Evolutionary conservation across 1,139 yeast species (phyloP).

Genomic region (Blastobotrys capitulatus): DNA sequence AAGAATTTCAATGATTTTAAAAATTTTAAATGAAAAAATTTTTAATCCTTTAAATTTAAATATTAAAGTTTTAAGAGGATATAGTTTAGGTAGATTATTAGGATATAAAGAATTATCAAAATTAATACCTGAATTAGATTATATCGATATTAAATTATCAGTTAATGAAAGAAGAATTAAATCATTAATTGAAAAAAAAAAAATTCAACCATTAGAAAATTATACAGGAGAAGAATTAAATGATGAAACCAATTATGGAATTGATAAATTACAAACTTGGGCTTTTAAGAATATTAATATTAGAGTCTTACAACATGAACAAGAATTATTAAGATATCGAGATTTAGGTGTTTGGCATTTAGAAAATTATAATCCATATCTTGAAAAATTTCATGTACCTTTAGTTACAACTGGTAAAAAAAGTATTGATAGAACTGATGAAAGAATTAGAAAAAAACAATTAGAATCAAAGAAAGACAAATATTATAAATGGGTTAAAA

Average conservation of each 20-base stretch:
- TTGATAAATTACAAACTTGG: not conserved
- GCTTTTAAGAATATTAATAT: no score
- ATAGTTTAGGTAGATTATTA: not conserved
- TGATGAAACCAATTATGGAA: no score
- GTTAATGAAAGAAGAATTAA: not conserved
- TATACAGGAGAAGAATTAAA: not conserved
- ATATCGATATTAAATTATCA: not conserved
- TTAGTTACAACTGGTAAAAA: no score
- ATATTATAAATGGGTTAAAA: no score
- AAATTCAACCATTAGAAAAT: not conserved
- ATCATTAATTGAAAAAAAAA: not conserved
- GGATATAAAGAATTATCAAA: not conserved
- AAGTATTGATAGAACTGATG: no score
- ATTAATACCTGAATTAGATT: not conserved
- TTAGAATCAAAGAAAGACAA: no score
- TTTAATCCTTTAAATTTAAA: slow-evolving; percentile 6
- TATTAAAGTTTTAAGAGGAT: not conserved
- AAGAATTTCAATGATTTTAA: not conserved
- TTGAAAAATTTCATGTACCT: no score
- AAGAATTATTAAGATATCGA: no score
- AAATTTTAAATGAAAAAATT: not conserved
- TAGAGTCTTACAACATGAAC: no score
- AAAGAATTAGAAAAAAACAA: no score
- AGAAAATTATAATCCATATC: no score
- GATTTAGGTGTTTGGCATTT: no score